Evolutionary conservation across 441 rosid species (phyloP).

Genomic region (Dalechampia spathulata): DNA sequence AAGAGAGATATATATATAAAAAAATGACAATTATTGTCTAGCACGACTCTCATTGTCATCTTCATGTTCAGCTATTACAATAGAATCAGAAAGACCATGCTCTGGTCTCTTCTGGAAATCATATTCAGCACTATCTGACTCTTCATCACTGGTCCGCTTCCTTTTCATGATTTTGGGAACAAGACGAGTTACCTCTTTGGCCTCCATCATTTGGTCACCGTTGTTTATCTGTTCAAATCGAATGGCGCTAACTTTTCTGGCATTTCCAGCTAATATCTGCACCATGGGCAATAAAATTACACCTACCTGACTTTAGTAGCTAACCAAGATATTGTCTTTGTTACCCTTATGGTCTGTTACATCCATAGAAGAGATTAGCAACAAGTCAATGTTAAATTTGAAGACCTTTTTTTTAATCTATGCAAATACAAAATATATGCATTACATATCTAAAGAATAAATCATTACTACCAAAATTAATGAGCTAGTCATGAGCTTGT

Average conservation of each 20-base stretch:
- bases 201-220: slow-evolving; percentile 42
- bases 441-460: no score
- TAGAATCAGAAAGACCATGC: slow-evolving; percentile 35
- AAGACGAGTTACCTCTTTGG: slow-evolving; percentile 62
- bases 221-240: slow-evolving; percentile 69
- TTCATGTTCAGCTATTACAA: slow-evolving; percentile 41
- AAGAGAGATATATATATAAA: no score
- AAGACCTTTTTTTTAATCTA: no score
- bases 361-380: no score
- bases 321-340: no score
- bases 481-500: no score
- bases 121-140: slow-evolving; percentile 19
- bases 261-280: slow-evolving; percentile 95
- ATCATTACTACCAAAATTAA: no score
- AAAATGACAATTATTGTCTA: slow-evolving; percentile 24
- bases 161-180: slow-evolving; percentile 75
- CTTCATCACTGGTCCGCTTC: slow-evolving; percentile 67
- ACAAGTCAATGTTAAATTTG: no score
- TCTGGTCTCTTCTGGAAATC: slow-evolving; percentile 36
- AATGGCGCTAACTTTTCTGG: slow-evolving; percentile 92
- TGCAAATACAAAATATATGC: no score
- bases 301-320: no score
- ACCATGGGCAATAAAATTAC: slow-evolving; percentile 6
- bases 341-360: no score
- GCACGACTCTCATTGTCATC: slow-evolving; percentile 28